Evolutionary conservation across 2,329 filamentous ascomycete species (phyloP).

Genomic region (Kalmusia sp.): DNA sequence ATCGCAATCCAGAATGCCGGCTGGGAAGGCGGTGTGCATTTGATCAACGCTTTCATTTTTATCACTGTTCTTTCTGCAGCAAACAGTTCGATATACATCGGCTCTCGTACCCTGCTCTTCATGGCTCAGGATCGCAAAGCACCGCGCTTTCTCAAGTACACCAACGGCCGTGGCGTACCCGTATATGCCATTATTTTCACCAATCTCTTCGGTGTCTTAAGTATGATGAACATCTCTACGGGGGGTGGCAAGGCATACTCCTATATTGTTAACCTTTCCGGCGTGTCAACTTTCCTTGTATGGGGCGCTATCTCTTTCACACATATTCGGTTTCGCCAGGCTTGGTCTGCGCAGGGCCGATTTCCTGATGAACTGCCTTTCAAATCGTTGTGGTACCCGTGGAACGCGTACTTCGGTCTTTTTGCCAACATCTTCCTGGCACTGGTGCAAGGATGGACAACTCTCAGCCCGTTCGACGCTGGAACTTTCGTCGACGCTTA

Average conservation of each 20-base stretch:
- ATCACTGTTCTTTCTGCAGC: conserved; percentile 66
- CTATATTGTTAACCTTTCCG: conserved; percentile 74
- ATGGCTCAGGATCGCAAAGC: conserved; percentile 72
- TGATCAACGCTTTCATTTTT: conserved; percentile 72
- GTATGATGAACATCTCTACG: conserved; percentile 76
- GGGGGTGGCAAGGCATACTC: conserved; percentile 69
- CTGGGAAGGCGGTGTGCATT: conserved; percentile 74
- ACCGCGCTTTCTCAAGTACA: conserved; percentile 72
- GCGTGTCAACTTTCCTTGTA: conserved; percentile 74
- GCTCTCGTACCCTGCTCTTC: conserved; percentile 75
- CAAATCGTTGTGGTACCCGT: conserved; percentile 56
- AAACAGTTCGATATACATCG: conserved; percentile 80
- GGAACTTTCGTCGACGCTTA: conserved; percentile 62
- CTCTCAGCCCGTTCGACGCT: conserved; percentile 59
- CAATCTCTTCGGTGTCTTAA: conserved; percentile 73
- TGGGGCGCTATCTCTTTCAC: conserved; percentile 75
- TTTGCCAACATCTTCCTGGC: conserved; percentile 59
- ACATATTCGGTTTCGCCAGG: conserved; percentile 74
- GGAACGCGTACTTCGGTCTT: conserved; percentile 58
- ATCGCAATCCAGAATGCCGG: conserved; percentile 71
- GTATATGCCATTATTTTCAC: conserved; percentile 70
- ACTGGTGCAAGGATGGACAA: conserved; percentile 62
- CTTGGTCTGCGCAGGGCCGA: conserved; percentile 56
- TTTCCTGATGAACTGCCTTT: conserved; percentile 56
- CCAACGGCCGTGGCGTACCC: conserved; percentile 68